Conservation (phyloP, 1,139 yeast genomes). For the Sugiyamaella pinicola region DNA sequence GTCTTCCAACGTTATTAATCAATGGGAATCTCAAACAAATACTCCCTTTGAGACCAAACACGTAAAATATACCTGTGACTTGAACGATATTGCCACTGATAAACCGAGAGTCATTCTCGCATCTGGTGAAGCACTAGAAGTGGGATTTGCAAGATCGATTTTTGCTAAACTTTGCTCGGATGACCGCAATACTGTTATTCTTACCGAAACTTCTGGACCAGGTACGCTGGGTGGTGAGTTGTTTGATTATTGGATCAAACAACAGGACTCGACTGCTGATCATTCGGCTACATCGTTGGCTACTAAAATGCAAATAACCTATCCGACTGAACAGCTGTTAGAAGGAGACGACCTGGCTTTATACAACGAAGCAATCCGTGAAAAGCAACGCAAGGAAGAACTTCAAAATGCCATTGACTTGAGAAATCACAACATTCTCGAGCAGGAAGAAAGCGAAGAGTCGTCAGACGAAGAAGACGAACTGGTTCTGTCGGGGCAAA, state of each 20-base stretch:
- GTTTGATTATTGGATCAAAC: conserved; percentile 58
- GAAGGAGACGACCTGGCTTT: conserved; percentile 42
- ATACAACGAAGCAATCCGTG: conserved; percentile 37
- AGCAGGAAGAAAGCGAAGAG: conserved; percentile 46
- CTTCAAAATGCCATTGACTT: conserved; percentile 58
- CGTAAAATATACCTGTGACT: conserved; percentile 56
- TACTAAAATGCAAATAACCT: conserved; percentile 31
- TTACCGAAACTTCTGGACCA: conserved; percentile 63
- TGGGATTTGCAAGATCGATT: conserved; percentile 64
- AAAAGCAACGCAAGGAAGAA: conserved; percentile 50
- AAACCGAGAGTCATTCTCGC: conserved; percentile 84
- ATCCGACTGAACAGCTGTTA: conserved; percentile 37
- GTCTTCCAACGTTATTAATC: conserved; percentile 75
- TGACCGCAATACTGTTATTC: conserved; percentile 66
- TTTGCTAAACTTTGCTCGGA: conserved; percentile 62
- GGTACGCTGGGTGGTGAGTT: conserved; percentile 50
- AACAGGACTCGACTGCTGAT: conserved; percentile 20
- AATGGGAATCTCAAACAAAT: conserved; percentile 74
- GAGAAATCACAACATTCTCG: conserved; percentile 58
- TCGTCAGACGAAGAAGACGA: conserved; percentile 42
- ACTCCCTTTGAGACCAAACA: conserved; percentile 65
- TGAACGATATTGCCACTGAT: conserved; percentile 58
- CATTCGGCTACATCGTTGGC: conserved; percentile 28
- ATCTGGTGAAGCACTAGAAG: conserved; percentile 67
- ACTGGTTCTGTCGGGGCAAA: conserved; percentile 30